Evolutionary conservation across 1,139 yeast genomes (phyloP), one percentile per base, ranked within the genome.

Genomic region (Saccharomyces uvarum): DNA sequence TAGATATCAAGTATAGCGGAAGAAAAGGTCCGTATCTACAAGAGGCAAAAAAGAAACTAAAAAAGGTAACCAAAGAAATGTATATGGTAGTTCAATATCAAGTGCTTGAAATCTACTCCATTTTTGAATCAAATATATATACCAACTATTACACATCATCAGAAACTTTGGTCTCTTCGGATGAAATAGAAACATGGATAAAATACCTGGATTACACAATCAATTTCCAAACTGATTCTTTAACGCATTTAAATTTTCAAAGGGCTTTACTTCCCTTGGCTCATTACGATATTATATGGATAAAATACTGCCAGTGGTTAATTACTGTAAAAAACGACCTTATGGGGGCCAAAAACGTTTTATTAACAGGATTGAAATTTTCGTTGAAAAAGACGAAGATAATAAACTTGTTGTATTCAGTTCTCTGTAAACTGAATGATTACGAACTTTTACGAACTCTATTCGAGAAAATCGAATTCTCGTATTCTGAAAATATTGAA

Each of bases 61-160:
- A 56, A 48, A 68, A 68, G 53, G 56, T 61, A 48, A 61, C 71
- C 6, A 67, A 69, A 53, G 71, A 68, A 49, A 53, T 67, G 26
- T 70, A 67, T 56, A 59, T 61, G 60, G 66, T 62, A 4, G 58
- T 65, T 3, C 72, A 70, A 53, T 62, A 56, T 48, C 70, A 69
- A 50, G 67, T 63, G 0, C 52, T 68, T 50, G 70, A 66, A 48
- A 56, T 68, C 0, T 68, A 63, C 53, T 58, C 64, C 11, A 53
- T 68, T 41, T 70, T 62, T 56, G 73, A 70, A 56, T 62, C 67
- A 2, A 63, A 67, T 28, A 50, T 69, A 24, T 57, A 50, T 16
- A 56, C 53, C 24, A 67, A 63, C 31, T 65, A 58, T 52, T 69
- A 64, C 53, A 54, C 59, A 4, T 64, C 72, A 0, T 56, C 64